Conservation (phyloP, 2,329 filamentous ascomycete species). For the Pseudopithomyces maydicus region DNA sequence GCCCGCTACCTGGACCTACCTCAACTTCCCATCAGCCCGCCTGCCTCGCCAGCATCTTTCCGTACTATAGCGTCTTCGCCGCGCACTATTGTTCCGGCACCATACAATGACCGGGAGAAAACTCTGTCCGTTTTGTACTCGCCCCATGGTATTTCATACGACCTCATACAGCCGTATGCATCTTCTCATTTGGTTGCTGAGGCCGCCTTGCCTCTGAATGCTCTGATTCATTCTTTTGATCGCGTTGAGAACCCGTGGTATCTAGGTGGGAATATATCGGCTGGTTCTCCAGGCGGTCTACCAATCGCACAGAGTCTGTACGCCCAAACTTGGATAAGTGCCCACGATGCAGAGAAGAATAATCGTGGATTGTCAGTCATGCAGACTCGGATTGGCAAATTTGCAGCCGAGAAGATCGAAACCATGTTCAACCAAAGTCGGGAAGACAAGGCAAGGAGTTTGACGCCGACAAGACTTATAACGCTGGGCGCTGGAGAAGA, state of each 20-base stretch:
- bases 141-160: constrained; percentile 65
- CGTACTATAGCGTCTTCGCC: constrained; percentile 40
- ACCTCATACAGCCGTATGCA: constrained; percentile 60
- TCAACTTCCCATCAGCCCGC: constrained; percentile 32
- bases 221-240: constrained; percentile 69
- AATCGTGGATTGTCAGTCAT: constrained; percentile 58
- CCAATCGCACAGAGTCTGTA: constrained; percentile 61
- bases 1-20: constrained; percentile 45
- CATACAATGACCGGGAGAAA: constrained; percentile 41
- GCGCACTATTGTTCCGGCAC: constrained; percentile 39
- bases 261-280: constrained; percentile 63
- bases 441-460: constrained; percentile 6
- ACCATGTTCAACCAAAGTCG: constrained; percentile 30
- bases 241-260: constrained; percentile 65
- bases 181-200: constrained; percentile 61
- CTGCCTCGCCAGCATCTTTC: constrained; percentile 38
- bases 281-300: constrained; percentile 62
- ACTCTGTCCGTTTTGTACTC: constrained; percentile 68
- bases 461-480: constrained; percentile 14
- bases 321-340: constrained; percentile 64
- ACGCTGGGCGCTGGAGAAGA: constrained; percentile 22
- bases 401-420: constrained; percentile 34
- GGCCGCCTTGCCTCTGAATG: constrained; percentile 65
- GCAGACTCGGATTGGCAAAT: constrained; percentile 54
- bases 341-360: constrained; percentile 66